Evolutionary conservation across 306 rosid species (phyloP), one percentile per base, ranked within the genome.

Genomic region (Fragaria iinumae): DNA sequence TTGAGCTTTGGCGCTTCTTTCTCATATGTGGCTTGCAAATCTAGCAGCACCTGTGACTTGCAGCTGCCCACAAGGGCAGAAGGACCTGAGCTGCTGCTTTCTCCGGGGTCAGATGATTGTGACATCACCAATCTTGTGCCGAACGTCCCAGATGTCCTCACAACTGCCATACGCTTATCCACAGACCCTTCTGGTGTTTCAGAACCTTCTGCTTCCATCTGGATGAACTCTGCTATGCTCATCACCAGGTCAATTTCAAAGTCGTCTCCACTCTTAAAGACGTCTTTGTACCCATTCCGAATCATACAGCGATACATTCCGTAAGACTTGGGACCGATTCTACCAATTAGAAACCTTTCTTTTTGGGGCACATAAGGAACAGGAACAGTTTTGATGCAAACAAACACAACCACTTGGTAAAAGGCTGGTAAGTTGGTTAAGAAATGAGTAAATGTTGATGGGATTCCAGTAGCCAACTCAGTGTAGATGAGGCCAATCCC

Each of bases 401-500:
- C 93, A 38, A 92, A 96, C 76, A 89, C 96, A 57, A 87, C 89
- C 76, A 92, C 96, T 80, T 89, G 95, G 84, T 96, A 93, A 87
- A 96, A 92, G 56, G 98, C 96, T 3, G 97, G 98, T 77, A 96
- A 87, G 85, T 89, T 92, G 79, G 97, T 91, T 80, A 92, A 77
- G 87, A 96, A 96, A 82, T 89, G 99, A 56, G 92, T 84, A 80
- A 96, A 96, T 81, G 90, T 87, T 52, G 92, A 88, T 52, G 99
- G 99, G 80, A 96, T 77, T 68, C 93, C 96, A 44, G 91, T 76
- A 71, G 97, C 88, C 80, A 96, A 79, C 83, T 89, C 99, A 9
- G 96, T 92, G 84, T 96, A 96, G 86, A 96, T 86, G 49, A 96
- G 97, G 55, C 98, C 97, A 67, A 91, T 88, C 71, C 99, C 96